A percentile compares a stretch with the other conserved stretches of the same genome.
phyloP scores from a whole-genome alignment of 1,139 yeast genomes.

The Hanseniaspora gamundiae region DNA sequence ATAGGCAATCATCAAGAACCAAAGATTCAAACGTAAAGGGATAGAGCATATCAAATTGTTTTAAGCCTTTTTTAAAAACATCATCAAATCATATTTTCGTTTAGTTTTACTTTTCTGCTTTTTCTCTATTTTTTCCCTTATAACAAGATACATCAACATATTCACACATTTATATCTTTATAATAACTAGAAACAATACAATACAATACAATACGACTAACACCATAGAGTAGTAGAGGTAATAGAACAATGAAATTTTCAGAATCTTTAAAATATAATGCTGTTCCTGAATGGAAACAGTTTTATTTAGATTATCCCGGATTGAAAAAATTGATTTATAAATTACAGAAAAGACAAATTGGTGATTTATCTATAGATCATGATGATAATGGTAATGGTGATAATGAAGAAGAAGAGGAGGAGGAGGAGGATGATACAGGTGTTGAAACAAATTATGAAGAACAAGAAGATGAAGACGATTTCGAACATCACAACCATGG shows the following conservation, averaged over 20 bases:
- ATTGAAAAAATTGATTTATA: slow-evolving; percentile 49
- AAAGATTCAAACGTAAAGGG: too few relatives aligned
- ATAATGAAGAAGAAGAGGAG: slow-evolving; percentile 5
- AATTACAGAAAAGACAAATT: slow-evolving; percentile 48
- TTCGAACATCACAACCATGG: slow-evolving; percentile 5
- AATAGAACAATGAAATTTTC: slow-evolving; percentile 72
- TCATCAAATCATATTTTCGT: too few relatives aligned
- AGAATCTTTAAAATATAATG: slow-evolving; percentile 58
- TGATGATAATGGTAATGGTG: slow-evolving; percentile 10
- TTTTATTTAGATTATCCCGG: slow-evolving; percentile 56
- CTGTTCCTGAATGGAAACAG: slow-evolving; percentile 70
- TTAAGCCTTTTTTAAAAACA: too few relatives aligned
- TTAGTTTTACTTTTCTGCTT: too few relatives aligned
- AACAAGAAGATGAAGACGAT: too few relatives aligned
- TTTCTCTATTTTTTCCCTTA: too few relatives aligned
- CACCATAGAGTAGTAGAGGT: too few relatives aligned
- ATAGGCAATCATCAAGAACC: too few relatives aligned
- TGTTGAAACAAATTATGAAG: too few relatives aligned
- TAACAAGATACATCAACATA: too few relatives aligned
- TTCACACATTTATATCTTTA: too few relatives aligned
- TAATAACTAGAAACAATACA: background rate
- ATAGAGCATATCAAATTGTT: too few relatives aligned
- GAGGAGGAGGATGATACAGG: slow-evolving; percentile 6
- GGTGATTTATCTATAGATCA: slow-evolving; percentile 22
- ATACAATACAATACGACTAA: background rate